Base-by-base conservation (phyloP, 2,329 filamentous ascomycete genomes). In the Pezicula neosporulosa region DNA sequence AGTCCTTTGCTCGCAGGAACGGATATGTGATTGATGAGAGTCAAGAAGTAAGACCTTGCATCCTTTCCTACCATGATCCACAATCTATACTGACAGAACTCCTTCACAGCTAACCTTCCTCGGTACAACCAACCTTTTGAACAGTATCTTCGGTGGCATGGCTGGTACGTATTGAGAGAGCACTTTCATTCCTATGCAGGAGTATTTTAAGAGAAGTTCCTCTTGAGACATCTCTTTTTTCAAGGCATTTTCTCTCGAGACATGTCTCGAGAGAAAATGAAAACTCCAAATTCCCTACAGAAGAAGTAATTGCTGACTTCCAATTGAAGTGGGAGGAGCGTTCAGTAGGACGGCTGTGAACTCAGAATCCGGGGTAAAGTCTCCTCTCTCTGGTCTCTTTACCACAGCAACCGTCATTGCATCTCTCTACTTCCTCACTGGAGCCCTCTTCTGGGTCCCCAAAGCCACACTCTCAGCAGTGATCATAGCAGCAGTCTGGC, bases 291-390 rank as follows among this genome's bases (percentile, higher is more conserved):
- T n/a, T n/a, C n/a, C n/a, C n/a, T n/a, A n/a, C n/a, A n/a, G n/a
- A n/a, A n/a, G n/a, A n/a, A n/a, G n/a, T n/a, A n/a, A n/a, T n/a
- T n/a, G n/a, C n/a, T n/a, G n/a, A n/a, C n/a, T n/a, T n/a, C n/a
- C n/a, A n/a, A n/a, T n/a, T n/a, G n/a, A n/a, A n/a, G 73, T 83
- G 13, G 82, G 83, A 19, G 83, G 82, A 18, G 83, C 83, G 57
- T 86, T 86, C 78, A 86, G 82, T 0, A 75, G 83, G 6, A 86
- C 83, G 1, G 82, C 83, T 12, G 82, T 87, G 62, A 86, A 86
- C 69, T 85, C 81, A 0, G 76, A 83, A 33, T 84, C 80, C 43
- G 78, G 80, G 21, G 83, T 86, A 59, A 78, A 77, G 53, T 82
- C 80, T 4, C 83, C 84, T 0, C 68, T 85, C 0, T 82, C 79